Conservation (phyloP, 202 grass and related monocot genomes). For the Brachypodium distachyon region DNA sequence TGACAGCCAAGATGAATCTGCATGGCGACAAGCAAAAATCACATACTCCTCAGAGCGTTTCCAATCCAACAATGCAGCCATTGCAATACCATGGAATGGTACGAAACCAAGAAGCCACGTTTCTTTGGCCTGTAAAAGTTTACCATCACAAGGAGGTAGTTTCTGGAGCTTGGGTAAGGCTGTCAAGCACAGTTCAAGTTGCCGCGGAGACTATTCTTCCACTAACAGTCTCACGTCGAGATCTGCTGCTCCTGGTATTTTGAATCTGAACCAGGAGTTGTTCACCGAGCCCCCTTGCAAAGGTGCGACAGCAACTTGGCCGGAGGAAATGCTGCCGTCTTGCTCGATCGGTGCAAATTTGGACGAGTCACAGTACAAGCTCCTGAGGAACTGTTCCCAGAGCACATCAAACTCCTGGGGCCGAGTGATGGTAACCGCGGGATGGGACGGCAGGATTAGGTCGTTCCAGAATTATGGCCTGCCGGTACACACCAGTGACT, state of each 20-base stretch:
- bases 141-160: constrained; percentile 7
- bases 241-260: constrained; percentile 48
- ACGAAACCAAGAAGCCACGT: constrained; percentile 15
- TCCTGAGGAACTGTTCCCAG: constrained; percentile 54
- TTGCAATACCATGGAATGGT: constrained; percentile 88
- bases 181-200: constrained; percentile 6
- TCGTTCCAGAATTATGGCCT: constrained; percentile 90
- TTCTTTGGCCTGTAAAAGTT: constrained; percentile 21
- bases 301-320: constrained; percentile 85
- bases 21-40: constrained; percentile 55
- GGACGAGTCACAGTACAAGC: constrained; percentile 54
- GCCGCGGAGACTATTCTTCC: constrained; percentile 13
- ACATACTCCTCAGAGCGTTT: constrained; percentile 81
- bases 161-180: constrained; percentile 12
- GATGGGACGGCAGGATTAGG: constrained; percentile 72
- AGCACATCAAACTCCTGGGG: constrained; percentile 65
- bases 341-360: constrained; percentile 18
- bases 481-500: constrained; percentile 46
- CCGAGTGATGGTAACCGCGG: constrained; percentile 84
- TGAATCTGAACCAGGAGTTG: constrained; percentile 50
- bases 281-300: constrained; percentile 40
- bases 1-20: constrained; percentile 30
- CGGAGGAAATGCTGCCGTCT: constrained; percentile 78
- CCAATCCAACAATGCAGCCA: constrained; percentile 50
- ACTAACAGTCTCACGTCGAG: constrained; percentile 16